phyloP scores from a whole-genome alignment of 2,329 filamentous ascomycete genomes.

The Saccharata proteae region DNA sequence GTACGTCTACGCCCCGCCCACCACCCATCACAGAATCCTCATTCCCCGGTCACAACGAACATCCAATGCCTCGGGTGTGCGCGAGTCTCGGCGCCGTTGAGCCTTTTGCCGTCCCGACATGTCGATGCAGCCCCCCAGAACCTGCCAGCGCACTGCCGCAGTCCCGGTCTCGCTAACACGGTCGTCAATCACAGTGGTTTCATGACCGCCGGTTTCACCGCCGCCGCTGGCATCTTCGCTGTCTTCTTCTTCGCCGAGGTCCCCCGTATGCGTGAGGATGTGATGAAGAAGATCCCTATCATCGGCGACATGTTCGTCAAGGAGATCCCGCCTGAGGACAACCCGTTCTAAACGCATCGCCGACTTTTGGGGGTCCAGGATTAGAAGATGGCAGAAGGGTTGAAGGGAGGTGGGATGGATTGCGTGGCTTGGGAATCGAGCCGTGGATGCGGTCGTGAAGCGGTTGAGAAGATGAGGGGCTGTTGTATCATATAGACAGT shows the following conservation, averaged over 20 bases:
- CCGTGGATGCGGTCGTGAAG: too few species aligned
- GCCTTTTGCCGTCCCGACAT: too few species aligned
- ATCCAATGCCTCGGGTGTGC: too few species aligned
- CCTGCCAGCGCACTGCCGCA: not conserved
- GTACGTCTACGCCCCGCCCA: constrained; percentile 26
- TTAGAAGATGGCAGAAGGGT: not conserved
- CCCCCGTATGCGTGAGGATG: constrained; percentile 49
- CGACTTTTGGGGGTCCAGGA: not conserved
- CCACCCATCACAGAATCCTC: not conserved
- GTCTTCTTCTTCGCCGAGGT: constrained; percentile 55
- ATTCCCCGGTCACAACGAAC: too few species aligned
- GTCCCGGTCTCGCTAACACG: not conserved
- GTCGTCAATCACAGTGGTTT: constrained; percentile 21
- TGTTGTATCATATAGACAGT: too few species aligned
- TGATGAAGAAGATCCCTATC: constrained; percentile 48
- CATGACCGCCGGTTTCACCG: constrained; percentile 44
- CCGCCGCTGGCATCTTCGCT: constrained; percentile 44
- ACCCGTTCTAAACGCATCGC: constrained; percentile 35
- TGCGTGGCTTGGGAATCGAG: not conserved
- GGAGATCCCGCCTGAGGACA: constrained; percentile 51
- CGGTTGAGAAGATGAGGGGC: too few species aligned
- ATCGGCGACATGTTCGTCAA: constrained; percentile 45
- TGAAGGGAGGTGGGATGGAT: not conserved
- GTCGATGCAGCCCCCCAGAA: not conserved
- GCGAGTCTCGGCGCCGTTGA: too few species aligned